Conservation (phyloP, 2,329 filamentous ascomycete species). For the Tolypocladium tropicale region DNA sequence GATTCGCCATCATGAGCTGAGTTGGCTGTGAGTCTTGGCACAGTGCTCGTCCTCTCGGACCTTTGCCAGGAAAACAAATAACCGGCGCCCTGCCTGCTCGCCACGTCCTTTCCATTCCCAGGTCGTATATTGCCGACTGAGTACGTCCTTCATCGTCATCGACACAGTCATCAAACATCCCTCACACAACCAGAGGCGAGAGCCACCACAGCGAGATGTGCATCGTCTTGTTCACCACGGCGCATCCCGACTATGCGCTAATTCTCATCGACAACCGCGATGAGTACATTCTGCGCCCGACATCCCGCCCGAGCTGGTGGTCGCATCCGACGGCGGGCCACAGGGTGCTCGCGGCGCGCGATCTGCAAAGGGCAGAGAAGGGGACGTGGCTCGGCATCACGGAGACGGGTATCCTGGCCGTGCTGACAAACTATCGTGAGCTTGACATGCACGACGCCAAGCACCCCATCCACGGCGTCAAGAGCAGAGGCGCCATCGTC, state of each 20-base stretch:
- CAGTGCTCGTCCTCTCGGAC: background rate
- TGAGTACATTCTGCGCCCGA: slow-evolving; percentile 57
- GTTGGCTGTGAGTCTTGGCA: background rate
- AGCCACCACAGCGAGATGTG: slow-evolving; percentile 44
- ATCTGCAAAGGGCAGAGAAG: slow-evolving; percentile 50
- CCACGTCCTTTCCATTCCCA: background rate
- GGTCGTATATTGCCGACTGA: background rate
- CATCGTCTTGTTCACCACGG: slow-evolving; percentile 65
- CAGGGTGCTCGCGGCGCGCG: slow-evolving; percentile 47
- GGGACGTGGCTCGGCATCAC: slow-evolving; percentile 60
- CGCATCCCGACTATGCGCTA: slow-evolving; percentile 64
- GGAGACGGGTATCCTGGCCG: slow-evolving; percentile 47
- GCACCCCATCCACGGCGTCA: slow-evolving; percentile 42
- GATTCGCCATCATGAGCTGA: background rate
- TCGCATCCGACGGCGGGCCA: slow-evolving; percentile 29
- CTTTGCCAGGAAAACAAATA: background rate
- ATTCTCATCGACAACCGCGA: slow-evolving; percentile 73
- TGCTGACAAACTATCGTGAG: slow-evolving; percentile 59
- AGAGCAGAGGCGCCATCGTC: slow-evolving; percentile 54
- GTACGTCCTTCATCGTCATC: background rate
- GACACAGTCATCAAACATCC: background rate
- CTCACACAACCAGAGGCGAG: background rate
- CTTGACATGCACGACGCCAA: slow-evolving; percentile 34
- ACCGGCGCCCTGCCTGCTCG: background rate
- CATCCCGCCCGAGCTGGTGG: slow-evolving; percentile 56